Conservation (phyloP, 805 yeast species). For the Kazachstania kunashirensis region DNA sequence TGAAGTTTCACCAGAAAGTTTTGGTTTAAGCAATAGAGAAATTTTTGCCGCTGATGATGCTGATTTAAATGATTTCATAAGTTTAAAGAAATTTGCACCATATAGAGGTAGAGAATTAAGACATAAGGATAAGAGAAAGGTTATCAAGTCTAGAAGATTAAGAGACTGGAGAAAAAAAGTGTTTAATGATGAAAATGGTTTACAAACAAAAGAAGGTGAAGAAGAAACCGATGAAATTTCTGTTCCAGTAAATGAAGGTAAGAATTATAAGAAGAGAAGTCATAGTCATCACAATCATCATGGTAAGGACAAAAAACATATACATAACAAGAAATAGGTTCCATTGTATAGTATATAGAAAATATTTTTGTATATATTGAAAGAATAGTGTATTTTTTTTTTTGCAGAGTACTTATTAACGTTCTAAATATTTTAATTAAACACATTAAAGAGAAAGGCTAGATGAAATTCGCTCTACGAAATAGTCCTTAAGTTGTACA, state of each 20-base stretch:
- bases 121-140: constrained; percentile 73
- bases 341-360: neutral
- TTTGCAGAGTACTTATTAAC: too few species aligned
- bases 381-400: too few species aligned
- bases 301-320: constrained; percentile 3
- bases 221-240: constrained; percentile 17
- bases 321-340: constrained; percentile 1
- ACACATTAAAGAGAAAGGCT: too few species aligned
- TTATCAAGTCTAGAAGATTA: constrained; percentile 69
- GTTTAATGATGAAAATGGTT: constrained; percentile 54
- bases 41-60: constrained; percentile 84
- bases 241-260: constrained; percentile 16
- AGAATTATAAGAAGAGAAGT: constrained; percentile 1
- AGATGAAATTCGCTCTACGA: too few species aligned
- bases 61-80: constrained; percentile 73
- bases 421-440: too few species aligned
- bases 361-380: too few species aligned
- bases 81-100: constrained; percentile 88
- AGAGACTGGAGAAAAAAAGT: constrained; percentile 85
- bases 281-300: constrained; percentile 1
- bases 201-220: constrained; percentile 14
- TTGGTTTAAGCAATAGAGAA: constrained; percentile 77
- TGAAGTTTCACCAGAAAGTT: constrained; percentile 91
- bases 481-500: too few species aligned
- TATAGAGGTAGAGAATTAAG: constrained; percentile 68